These are phyloP conservation scores for Melampsora larici-populina DNA, from an alignment of 1,284 basidiomycete genomes.

Conservation along the genomic window DNA sequence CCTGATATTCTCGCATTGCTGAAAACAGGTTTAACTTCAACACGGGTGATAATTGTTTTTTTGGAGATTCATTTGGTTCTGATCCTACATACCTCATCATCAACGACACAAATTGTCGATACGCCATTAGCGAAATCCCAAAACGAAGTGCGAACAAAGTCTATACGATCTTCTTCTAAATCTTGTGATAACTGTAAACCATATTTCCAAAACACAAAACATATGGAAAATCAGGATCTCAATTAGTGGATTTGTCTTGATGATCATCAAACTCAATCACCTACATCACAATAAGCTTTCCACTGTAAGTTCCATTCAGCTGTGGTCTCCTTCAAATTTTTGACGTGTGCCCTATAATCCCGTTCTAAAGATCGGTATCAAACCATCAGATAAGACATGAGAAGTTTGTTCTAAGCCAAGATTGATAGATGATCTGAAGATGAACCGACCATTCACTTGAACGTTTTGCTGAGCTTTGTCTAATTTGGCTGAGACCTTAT, in stretches of 20 bases:
- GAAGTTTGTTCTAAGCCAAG: neutral
- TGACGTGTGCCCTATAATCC: constrained; percentile 84
- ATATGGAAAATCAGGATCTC: neutral
- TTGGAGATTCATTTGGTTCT: neutral
- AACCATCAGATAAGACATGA: neutral
- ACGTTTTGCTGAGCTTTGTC: constrained; percentile 87
- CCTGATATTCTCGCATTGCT: constrained; percentile 86
- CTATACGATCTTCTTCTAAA: constrained; percentile 86
- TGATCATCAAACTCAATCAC: constrained; percentile 42
- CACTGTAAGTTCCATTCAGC: constrained; percentile 88
- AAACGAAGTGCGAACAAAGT: constrained; percentile 88
- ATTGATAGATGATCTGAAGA: neutral
- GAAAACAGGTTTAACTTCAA: constrained; percentile 27
- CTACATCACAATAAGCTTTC: constrained; percentile 80
- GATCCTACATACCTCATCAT: constrained; percentile 76
- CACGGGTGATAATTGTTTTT: constrained; percentile 5
- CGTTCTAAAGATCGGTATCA: constrained; percentile 51
- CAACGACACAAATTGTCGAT: constrained; percentile 88
- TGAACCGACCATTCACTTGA: constrained; percentile 66
- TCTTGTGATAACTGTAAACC: constrained; percentile 73
- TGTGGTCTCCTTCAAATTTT: constrained; percentile 73
- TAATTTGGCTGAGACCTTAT: constrained; percentile 81
- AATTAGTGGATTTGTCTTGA: neutral
- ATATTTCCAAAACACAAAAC: constrained; percentile 20
- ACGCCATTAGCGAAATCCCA: constrained; percentile 96